These are phyloP conservation scores for Fragilariopsis cylindrus DNA, from an alignment of 108 stramenopile species.

Conservation along the genomic window DNA sequence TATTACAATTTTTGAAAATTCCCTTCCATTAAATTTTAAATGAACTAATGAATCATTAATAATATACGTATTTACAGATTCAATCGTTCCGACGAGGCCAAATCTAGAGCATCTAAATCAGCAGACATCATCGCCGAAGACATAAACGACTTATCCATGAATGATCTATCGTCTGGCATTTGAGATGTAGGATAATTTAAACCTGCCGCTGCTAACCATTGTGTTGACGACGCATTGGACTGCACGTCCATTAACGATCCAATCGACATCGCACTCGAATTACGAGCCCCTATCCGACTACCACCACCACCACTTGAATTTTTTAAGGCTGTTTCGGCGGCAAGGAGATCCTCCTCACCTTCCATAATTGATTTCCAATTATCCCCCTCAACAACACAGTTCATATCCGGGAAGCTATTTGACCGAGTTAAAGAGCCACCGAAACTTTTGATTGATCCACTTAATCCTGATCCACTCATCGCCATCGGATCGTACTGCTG, in stretches of 20 bases:
- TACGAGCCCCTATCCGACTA: background rate
- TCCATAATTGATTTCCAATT: conserved; percentile 26
- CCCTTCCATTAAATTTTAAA: background rate
- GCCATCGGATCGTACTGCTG: conserved; percentile 23
- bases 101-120: conserved; percentile 38
- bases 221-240: conserved; percentile 17
- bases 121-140: conserved; percentile 27
- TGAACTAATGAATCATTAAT: background rate
- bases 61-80: background rate
- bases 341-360: conserved; percentile 17
- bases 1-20: too few relatives aligned
- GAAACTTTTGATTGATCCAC: conserved; percentile 12
- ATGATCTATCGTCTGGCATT: conserved; percentile 20
- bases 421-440: conserved; percentile 26
- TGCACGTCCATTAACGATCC: conserved; percentile 15
- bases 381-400: conserved; percentile 17
- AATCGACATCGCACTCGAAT: conserved; percentile 30
- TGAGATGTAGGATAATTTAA: background rate
- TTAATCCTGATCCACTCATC: background rate
- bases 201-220: conserved; percentile 19
- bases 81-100: conserved; percentile 12
- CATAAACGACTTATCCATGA: conserved; percentile 16
- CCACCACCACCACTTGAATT: background rate
- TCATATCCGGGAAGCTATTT: conserved; percentile 26
- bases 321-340: background rate